phyloP scores from a whole-genome alignment of 2,329 filamentous ascomycete species.

The Aschersonia sp. region DNA sequence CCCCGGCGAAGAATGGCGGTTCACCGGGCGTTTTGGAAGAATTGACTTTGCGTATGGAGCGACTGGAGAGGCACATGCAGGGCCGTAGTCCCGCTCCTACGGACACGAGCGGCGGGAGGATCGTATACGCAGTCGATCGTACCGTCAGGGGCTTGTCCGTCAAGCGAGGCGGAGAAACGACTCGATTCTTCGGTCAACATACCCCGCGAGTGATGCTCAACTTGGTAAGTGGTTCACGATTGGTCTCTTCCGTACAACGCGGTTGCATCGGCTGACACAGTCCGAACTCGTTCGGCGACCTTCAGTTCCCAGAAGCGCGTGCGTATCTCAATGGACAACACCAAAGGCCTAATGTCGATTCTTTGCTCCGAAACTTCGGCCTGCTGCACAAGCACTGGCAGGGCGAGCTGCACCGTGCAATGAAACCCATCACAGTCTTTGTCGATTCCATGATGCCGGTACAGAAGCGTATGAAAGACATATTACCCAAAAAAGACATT shows the following conservation, averaged over 20 bases:
- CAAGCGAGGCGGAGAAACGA: conserved; percentile 29
- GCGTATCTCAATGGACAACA: conserved; percentile 3
- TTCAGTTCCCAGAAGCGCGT: conserved; percentile 5
- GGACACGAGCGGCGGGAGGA: conserved; percentile 16
- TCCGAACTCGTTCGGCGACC: not conserved
- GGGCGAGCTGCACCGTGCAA: conserved; percentile 29
- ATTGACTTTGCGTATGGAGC: conserved; percentile 33
- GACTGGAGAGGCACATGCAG: conserved; percentile 35
- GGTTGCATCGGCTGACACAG: not conserved
- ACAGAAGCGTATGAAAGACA: conserved; percentile 42
- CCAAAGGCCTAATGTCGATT: conserved; percentile 15
- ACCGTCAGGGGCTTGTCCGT: conserved; percentile 36
- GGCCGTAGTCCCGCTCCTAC: conserved; percentile 25
- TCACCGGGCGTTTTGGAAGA: conserved; percentile 26
- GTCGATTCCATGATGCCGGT: conserved; percentile 45
- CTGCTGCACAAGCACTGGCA: conserved; percentile 32
- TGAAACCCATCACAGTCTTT: conserved; percentile 38
- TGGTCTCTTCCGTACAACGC: too few species aligned
- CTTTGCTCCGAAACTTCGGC: conserved; percentile 29
- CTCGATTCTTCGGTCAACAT: conserved; percentile 38
- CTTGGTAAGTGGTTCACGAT: conserved; percentile 22
- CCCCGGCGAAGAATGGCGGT: conserved; percentile 18
- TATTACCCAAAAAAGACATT: conserved; percentile 33
- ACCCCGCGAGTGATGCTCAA: conserved; percentile 38
- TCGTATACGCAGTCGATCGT: conserved; percentile 22